Conservation (phyloP, 2,329 filamentous ascomycete genomes). For the Paecilomyces sp. region DNA sequence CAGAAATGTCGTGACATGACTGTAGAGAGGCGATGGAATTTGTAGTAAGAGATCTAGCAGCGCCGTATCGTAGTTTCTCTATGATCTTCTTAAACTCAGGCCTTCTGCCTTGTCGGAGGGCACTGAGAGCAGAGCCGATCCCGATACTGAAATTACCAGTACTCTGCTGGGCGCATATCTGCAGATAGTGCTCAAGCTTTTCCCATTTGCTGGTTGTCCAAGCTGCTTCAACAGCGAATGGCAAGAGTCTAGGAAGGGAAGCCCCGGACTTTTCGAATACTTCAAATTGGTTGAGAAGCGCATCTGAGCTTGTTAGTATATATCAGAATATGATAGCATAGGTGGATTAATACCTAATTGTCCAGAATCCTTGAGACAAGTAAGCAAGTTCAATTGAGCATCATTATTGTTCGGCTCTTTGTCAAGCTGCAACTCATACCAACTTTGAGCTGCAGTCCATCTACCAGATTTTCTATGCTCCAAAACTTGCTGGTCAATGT, state of each 20-base stretch:
- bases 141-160: conserved; percentile 73
- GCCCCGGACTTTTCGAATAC: conserved; percentile 53
- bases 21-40: conserved; percentile 75
- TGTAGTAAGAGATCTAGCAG: conserved; percentile 67
- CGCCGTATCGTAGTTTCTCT: conserved; percentile 57
- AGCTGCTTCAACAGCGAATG: conserved; percentile 82
- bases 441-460: conserved; percentile 92
- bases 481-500: conserved; percentile 86
- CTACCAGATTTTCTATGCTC: conserved; percentile 88
- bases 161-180: conserved; percentile 21
- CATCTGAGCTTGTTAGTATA: conserved; percentile 47
- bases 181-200: conserved; percentile 61
- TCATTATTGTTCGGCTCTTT: conserved; percentile 70
- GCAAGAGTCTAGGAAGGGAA: conserved; percentile 59
- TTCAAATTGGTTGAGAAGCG: conserved; percentile 79
- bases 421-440: conserved; percentile 88
- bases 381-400: conserved; percentile 73
- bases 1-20: conserved; percentile 73
- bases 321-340: background rate
- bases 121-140: conserved; percentile 61
- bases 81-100: conserved; percentile 53
- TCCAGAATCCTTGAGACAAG: conserved; percentile 88
- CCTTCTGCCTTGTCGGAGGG: conserved; percentile 47
- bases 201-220: conserved; percentile 85
- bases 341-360: conserved; percentile 63